Conservation (phyloP, 2,329 filamentous ascomycete species). For the Aureobasidium sp. region DNA sequence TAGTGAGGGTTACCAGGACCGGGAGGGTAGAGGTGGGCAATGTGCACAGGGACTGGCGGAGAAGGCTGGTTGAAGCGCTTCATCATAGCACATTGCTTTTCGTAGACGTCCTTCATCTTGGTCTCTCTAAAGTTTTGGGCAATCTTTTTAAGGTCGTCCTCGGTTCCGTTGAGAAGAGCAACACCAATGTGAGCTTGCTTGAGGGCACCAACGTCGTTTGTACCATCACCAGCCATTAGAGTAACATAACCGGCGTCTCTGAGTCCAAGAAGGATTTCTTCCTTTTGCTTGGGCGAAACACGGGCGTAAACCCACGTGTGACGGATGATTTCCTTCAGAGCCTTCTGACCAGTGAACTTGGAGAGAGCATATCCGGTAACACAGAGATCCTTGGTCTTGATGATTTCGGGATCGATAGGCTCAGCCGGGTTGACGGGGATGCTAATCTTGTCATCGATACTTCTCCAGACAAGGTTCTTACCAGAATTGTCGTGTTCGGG, state of each 20-base stretch:
- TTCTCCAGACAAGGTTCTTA: conserved; percentile 83
- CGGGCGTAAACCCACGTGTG: conserved; percentile 97
- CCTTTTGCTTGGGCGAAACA: conserved; percentile 97
- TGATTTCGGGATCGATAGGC: conserved; percentile 70
- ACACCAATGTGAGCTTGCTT: conserved; percentile 98
- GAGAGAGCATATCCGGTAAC: conserved; percentile 89
- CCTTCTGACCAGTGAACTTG: conserved; percentile 76
- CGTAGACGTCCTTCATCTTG: conserved; percentile 97
- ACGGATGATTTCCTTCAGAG: conserved; percentile 68
- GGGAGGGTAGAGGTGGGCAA: conserved; percentile 89
- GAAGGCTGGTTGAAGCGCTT: conserved; percentile 86
- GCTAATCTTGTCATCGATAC: conserved; percentile 79
- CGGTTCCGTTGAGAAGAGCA: conserved; percentile 88
- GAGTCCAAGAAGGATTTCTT: conserved; percentile 91
- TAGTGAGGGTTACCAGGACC: conserved; percentile 90
- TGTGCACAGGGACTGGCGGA: conserved; percentile 84
- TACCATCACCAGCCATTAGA: conserved; percentile 96
- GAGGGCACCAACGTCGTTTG: conserved; percentile 93
- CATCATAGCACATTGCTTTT: conserved; percentile 91
- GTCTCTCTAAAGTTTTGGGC: conserved; percentile 88
- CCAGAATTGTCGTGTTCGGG: conserved; percentile 81
- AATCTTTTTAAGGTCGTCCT: conserved; percentile 83
- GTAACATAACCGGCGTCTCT: conserved; percentile 98
- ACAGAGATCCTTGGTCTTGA: conserved; percentile 83
- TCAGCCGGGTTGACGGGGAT: conserved; percentile 79